Evolutionary conservation across 169 alveolate genomes (phyloP), one percentile per base, ranked within the genome.

Genomic region (Plasmodium coatneyi): DNA sequence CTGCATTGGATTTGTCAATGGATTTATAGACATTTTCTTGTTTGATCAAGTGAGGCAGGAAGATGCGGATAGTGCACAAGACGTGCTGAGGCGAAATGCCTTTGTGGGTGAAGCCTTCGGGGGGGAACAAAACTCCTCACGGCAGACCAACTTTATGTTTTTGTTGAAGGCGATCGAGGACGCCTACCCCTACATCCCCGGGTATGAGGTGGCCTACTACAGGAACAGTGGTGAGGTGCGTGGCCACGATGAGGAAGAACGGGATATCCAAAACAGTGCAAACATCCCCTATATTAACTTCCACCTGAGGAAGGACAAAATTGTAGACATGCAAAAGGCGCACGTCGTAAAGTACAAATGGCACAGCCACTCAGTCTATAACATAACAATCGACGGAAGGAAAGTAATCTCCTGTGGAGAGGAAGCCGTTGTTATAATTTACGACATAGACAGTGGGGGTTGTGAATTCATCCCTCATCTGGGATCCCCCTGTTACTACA

Each of bases 281-380:
- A 3, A 43, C 54, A n/a, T 74, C 34, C 86, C 93, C 2, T 84
- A 72, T 43, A 84, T 84, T 16, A 34, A 49, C 28, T 52, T 84
- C 49, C 80, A 54, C 0, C 12, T 52, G 3, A 14, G 46, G n/a
- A 49, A 19, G 14, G 39, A 84, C 6, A 71, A 72, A 25, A 52
- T 84, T 5, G 66, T 84, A 22, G 70, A 74, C 56, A 25, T 54
- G 16, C 84, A 84, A 7, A 74, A 74, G 80, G 19, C 66, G 5
- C 56, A 84, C 22, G 19, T 49, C 0, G 56, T 72, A 41, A 84
- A 49, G 66, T 84, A 84, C 66, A 84, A 74, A 28, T 84, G 93
- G 93, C 93, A 84, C 70, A 74, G 86, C 12, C 93, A 84, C 32
- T 54, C 93, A 30, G 93, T 84, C 1, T 84, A 84, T 49, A 52